These are phyloP conservation scores for Podaxis mareebaensis DNA, from an alignment of 768 basidiomycete species.

Conservation along the genomic window DNA sequence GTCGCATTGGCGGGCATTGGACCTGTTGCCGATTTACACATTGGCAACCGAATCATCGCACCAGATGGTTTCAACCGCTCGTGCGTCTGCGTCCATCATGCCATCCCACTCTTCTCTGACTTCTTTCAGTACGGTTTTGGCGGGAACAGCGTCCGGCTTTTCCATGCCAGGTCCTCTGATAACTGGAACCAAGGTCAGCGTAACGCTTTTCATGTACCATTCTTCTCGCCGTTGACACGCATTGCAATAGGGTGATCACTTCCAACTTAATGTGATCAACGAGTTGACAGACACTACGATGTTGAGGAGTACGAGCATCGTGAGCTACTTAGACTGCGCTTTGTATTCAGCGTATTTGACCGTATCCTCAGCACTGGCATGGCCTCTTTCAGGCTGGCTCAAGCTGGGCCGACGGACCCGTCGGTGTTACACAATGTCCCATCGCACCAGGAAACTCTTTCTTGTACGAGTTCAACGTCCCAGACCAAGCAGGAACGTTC, in stretches of 20 bases:
- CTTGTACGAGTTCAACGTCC: conserved; percentile 36
- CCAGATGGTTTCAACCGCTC: conserved; percentile 50
- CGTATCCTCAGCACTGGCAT: conserved; percentile 42
- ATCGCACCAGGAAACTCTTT: conserved; percentile 40
- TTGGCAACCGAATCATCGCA: conserved; percentile 43
- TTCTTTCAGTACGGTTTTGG: conserved; percentile 31
- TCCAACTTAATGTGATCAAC: conserved; percentile 49
- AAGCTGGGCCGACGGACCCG: conserved; percentile 42
- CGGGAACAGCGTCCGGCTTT: conserved; percentile 23
- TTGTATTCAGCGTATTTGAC: not conserved
- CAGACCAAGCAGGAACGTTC: conserved; percentile 43
- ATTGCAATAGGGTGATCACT: conserved; percentile 37
- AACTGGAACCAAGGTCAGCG: conserved; percentile 28
- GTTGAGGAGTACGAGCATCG: conserved; percentile 51
- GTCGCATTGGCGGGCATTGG: conserved; percentile 26
- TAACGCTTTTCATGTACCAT: not conserved
- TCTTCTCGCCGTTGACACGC: not conserved
- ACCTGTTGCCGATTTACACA: conserved; percentile 33
- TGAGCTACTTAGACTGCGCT: conserved; percentile 25
- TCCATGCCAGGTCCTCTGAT: conserved; percentile 33
- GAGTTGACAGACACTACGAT: conserved; percentile 47
- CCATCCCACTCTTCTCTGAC: not conserved
- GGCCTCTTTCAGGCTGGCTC: conserved; percentile 39
- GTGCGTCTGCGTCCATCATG: conserved; percentile 24
- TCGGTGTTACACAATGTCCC: conserved; percentile 43